Base-by-base conservation (phyloP, 805 yeast genomes). In the Monosporozyma unispora region DNA sequence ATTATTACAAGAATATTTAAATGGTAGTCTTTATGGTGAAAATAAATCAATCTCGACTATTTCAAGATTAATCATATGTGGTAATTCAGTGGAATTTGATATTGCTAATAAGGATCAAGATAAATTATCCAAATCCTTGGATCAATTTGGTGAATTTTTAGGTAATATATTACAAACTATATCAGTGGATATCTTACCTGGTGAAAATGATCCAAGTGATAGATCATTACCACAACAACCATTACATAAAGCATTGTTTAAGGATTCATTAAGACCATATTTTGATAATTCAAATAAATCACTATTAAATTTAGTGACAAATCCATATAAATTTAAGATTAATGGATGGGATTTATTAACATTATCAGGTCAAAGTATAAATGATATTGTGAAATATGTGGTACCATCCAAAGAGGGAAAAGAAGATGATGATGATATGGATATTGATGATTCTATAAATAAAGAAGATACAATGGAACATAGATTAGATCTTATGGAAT, bases 141-240 rank as follows among this genome's bases (percentile, higher is more conserved):
- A 59, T n/a, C 57, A 62, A 9, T 66, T 91, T 22, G 91, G 87
- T 56, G 57, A 61, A 9, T 79, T 82, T 57, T 55, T 91, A 4
- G 62, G 72, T 1, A 82, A 82, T 12, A 52, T 87, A 1, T 67
- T 82, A 2, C 64, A 72, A 7, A 71, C 84, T 1, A 66, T 88
- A 16, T 84, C 95, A 0, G 80, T 90, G 6, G 77, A 83, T 41
- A 58, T 93, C 2, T 74, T 93, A 81, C 96, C 99, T 0, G 98
- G 99, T 4, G 76, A 70, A 7, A 67, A 74, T 3, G 99, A 93
- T 63, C 96, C 97, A 0, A 81, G 87, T n/a, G 95, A 86, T 52
- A 69, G 76, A 16, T 78, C 90, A 46, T 66, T 88, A 50, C 99
- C 99, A 0, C 97, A 93, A 65, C 96, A 85, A 63, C 85, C 95